Base-by-base conservation (phyloP, 257 asterid species). In the Coffea eugenioides region DNA sequence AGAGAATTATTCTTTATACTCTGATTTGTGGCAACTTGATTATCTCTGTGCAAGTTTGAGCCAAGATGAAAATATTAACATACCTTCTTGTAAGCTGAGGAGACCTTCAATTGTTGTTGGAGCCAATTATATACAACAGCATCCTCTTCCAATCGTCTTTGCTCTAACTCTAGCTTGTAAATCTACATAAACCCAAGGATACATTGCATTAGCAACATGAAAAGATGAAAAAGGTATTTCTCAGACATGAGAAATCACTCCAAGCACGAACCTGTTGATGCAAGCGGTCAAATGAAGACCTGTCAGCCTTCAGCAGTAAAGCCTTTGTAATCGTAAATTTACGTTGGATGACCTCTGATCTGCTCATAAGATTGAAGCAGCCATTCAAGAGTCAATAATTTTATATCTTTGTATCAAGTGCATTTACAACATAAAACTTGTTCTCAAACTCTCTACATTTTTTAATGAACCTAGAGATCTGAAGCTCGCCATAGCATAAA, bases 1-100 rank as follows among this genome's bases (percentile, higher is more conserved):
- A 39, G 43, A 39, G 43, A 39, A 39, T 39, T 39, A 39, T 39
- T 39, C 43, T 39, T 39, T 39, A 5, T 39, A 39, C 3, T 2
- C 43, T 39, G 43, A 39, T 39, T 39, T 39, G 4, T 39, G 43
- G 43, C 43, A 39, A 39, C 43, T 25, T 64, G 16, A 8, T 10
- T 46, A 71, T 45, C 39, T 71, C 39, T 45, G 31, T 18, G 75
- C 18, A 34, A 3, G 43, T 46, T 3, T 23, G 39, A 57, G 54
- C 54, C 2, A 41, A 18, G 48, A 51, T 43, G 6, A 4, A 75
- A 65, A 12, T 45, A 74, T 74, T 8, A 57, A 1, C 25, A 3
- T 82, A 92, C 98, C 98, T 86, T 94, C 66, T 88, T 88, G 93
- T 92, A 91, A 31, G 97, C 97, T 25, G 97, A 96, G 27, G 96